Percentiles rank a stretch among this genome's conserved stretches.
Evolutionary conservation across 495 filamentous ascomycete species (phyloP).

Genomic region (Penicillium fimorum): DNA sequence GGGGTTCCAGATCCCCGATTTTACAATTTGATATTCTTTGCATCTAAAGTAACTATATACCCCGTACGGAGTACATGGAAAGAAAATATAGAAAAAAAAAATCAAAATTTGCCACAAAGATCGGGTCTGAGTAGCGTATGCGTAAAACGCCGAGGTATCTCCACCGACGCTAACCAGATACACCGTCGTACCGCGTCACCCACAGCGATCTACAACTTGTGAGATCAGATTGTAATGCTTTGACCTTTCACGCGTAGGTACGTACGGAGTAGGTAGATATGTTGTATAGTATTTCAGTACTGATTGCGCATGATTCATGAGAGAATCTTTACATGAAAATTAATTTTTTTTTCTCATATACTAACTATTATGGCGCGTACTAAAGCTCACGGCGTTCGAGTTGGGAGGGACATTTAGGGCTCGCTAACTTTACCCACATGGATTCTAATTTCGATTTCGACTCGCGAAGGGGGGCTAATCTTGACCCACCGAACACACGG

Average conservation of each 20-base stretch:
- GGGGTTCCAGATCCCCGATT: background rate
- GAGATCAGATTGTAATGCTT: background rate
- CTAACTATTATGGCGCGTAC: too few species aligned
- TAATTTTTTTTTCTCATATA: background rate
- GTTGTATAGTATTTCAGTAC: too few species aligned
- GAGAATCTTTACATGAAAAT: background rate
- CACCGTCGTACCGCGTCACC: background rate
- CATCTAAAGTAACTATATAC: too few species aligned
- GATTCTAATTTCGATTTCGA: background rate
- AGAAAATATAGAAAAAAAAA: background rate
- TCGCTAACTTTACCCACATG: background rate
- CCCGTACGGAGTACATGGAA: too few species aligned
- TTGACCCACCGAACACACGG: conserved; percentile 1
- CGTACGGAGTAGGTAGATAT: too few species aligned
- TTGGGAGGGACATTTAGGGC: background rate
- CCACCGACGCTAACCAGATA: background rate
- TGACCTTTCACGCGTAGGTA: too few species aligned
- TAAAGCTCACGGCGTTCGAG: background rate
- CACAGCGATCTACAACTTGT: background rate
- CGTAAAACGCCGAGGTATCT: background rate
- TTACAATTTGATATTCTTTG: background rate
- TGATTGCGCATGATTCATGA: too few species aligned
- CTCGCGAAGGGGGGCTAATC: background rate
- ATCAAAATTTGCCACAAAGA: background rate
- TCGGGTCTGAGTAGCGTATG: background rate